Base-by-base conservation (phyloP, 805 yeast genomes). In the Blastobotrys muscicola region DNA sequence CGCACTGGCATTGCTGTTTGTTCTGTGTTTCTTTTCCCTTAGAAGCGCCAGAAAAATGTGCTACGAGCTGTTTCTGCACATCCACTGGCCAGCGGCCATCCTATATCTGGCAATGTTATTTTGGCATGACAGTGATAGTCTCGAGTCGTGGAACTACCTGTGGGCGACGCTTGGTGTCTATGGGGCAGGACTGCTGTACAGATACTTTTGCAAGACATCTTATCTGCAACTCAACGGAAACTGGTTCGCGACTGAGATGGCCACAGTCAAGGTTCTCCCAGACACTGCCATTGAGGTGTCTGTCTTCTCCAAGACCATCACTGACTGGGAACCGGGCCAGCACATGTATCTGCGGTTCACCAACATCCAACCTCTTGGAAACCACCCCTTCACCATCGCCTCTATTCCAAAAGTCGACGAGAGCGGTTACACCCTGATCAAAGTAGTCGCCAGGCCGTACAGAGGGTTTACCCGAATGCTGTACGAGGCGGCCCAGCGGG, bases 371-470 rank as follows among this genome's bases (percentile, higher is more conserved):
- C 45, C 50, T 3, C 29, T 44, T 11, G 48, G 46, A 8, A 49
- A 50, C 41, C 54, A 50, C 29, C 54, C 54, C 15, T 50, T 50
- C 39, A 41, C 52, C 6, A 38, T 50, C 7, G 45, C 46, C 3
- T 37, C 39, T 11, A n/a, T 41, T n/a, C 48, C 51, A 12, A 44
- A 42, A 33, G 20, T 20, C 33, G 44, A 41, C 33, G 15, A 26
- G 16, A 33, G 35, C 12, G 41, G 34, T 8, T 16, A 8, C 6
- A 12, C 43, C 12, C 29, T 63, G 33, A 64, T 74, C 54, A 63
- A 56, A 16, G 58, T 74, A 40, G 56, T 73, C 2, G 64, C 71
- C 30, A 60, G 67, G 41, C 46, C 54, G 9, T 39, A 39, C 20
- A 16, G 29, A 26, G 54, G 54, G 3, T 36, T 46, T 31, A 50